Evolutionary conservation across 2,329 filamentous ascomycete species (phyloP), one percentile per base, ranked within the genome.

Genomic region (Ascosphaera aggregata): DNA sequence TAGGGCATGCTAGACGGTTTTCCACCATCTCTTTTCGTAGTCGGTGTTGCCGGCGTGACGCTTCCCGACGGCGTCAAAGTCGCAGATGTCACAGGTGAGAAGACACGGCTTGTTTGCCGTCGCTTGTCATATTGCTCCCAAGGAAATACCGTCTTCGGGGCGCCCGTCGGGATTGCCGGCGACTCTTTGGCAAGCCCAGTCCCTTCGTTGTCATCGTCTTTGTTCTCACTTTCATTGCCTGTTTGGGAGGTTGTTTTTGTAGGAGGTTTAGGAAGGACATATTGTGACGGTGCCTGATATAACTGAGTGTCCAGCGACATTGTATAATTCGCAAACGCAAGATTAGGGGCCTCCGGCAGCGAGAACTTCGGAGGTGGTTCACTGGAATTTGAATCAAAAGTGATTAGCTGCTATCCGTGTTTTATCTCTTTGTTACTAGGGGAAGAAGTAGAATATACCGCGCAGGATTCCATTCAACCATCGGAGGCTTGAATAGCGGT

Each of bases 301-400:
- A 80, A 72, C 24, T 72, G 58, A 15, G 66, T 64, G 54, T 85
- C 79, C 41, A 69, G 69, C 41, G 79, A 92, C 76, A 94, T 94
- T 41, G 70, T 67, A 57, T 95, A 95, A 40, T 73, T 73, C 41
- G 73, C 71, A 36, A 67, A 66, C 13, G 84, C 81, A 51, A 95
- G 79, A 54, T 91, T 81, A 44, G 71, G 63, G 4, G 84, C 86
- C 64, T 95, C 89, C 7, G 85, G 85, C 51, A 66, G 77, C 3
- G 84, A 81, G 50, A 79, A 58, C 2, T 56, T 40, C 3, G 72
- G 72, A 15, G 72, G 72, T 19, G 63, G 58, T 48, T 75, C 69
- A 52, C 75, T 80, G 46, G 37, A 40, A 38, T 18, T 20, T 9
- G 18, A 39, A 41, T 43, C 17, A 38, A n/a, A n/a, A 36, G 41